Evolutionary conservation across 768 basidiomycete species (phyloP).

Genomic region (Lactifluus hygrophoroides): DNA sequence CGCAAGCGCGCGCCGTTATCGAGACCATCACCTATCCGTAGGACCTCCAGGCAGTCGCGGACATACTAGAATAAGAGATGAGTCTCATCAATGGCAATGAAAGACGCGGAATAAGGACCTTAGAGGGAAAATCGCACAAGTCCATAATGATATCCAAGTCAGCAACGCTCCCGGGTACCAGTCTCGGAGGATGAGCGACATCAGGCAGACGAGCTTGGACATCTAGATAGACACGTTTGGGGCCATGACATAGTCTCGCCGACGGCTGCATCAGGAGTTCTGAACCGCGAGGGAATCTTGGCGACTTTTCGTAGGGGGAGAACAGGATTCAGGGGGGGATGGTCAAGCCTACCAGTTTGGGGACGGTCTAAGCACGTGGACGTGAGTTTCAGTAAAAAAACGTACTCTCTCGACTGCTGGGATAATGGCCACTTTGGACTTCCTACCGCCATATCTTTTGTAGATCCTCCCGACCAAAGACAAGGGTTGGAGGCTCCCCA

Average conservation of each 20-base stretch:
- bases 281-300: constrained; percentile 40
- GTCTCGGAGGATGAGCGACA: constrained; percentile 81
- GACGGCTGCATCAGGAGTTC: constrained; percentile 38
- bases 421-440: constrained; percentile 87
- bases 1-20: constrained; percentile 73
- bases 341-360: constrained; percentile 55
- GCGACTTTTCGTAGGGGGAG: constrained; percentile 48
- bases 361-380: constrained; percentile 40
- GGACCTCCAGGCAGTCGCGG: constrained; percentile 92
- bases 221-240: constrained; percentile 71
- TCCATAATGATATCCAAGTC: constrained; percentile 91
- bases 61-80: constrained; percentile 55
- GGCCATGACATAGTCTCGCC: constrained; percentile 62
- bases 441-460: constrained; percentile 96
- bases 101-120: constrained; percentile 35
- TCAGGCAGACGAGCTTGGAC: constrained; percentile 50
- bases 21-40: constrained; percentile 83
- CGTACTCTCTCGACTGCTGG: constrained; percentile 70
- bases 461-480: constrained; percentile 69
- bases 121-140: constrained; percentile 83
- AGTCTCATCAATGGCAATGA: constrained; percentile 5
- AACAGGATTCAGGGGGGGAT: constrained; percentile 60
- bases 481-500: constrained; percentile 59
- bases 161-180: constrained; percentile 71
- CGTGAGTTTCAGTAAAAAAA: constrained; percentile 19